Evolutionary conservation across 2,329 filamentous ascomycete genomes (phyloP).

Genomic region (Penicillium digitatum): DNA sequence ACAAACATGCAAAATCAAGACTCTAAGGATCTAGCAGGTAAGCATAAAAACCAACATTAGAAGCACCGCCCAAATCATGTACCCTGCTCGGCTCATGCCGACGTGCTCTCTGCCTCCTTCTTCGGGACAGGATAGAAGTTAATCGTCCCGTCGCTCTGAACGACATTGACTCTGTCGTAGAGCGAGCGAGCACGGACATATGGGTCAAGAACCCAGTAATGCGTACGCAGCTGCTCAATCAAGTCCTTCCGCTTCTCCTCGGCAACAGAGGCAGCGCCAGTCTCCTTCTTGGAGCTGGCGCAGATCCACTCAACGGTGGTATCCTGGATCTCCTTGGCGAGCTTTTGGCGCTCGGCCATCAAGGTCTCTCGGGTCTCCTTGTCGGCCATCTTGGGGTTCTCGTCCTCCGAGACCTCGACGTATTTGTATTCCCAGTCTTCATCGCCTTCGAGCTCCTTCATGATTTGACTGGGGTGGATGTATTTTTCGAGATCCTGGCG

Average conservation of each 20-base stretch:
- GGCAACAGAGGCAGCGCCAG: constrained; percentile 47
- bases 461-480: constrained; percentile 66
- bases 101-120: constrained; percentile 9
- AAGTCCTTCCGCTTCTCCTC: constrained; percentile 59
- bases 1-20: constrained; percentile 5
- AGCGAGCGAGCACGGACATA: constrained; percentile 77
- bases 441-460: constrained; percentile 78
- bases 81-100: constrained; percentile 1
- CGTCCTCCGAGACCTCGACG: constrained; percentile 67
- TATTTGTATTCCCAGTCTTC: constrained; percentile 84
- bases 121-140: constrained; percentile 61
- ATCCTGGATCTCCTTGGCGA: constrained; percentile 71
- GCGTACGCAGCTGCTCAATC: constrained; percentile 61
- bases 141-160: constrained; percentile 63
- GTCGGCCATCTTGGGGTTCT: constrained; percentile 72
- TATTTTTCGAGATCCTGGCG: constrained; percentile 73
- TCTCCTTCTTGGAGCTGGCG: constrained; percentile 44
- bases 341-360: constrained; percentile 57
- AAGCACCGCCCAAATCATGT: neutral
- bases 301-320: constrained; percentile 72
- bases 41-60: neutral
- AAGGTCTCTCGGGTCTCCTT: constrained; percentile 62
- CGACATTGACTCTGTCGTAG: constrained; percentile 76
- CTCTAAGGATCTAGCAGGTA: neutral
- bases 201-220: constrained; percentile 88